Conservation (phyloP, 352 stramenopile species). For the Pythium dissotocum region DNA sequence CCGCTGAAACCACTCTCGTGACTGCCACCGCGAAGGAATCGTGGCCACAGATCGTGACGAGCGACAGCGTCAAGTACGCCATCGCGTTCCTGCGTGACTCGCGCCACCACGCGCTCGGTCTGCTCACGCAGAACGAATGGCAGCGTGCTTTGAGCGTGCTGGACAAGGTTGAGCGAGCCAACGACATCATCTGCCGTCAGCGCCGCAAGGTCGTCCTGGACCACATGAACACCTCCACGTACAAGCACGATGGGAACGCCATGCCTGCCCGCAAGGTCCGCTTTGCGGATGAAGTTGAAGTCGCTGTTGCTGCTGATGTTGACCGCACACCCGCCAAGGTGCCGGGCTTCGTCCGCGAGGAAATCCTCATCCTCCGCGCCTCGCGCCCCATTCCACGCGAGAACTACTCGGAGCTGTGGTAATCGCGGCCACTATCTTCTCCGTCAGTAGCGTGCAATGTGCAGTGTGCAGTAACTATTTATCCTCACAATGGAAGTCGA, state of each 20-base stretch:
- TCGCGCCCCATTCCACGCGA: slow-evolving; percentile 66
- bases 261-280: slow-evolving; percentile 38
- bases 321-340: slow-evolving; percentile 64
- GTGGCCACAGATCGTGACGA: slow-evolving; percentile 50
- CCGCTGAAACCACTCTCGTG: slow-evolving; percentile 14
- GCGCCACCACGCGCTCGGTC: slow-evolving; percentile 61
- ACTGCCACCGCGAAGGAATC: slow-evolving; percentile 18
- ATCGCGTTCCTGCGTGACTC: slow-evolving; percentile 80
- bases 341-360: slow-evolving; percentile 63
- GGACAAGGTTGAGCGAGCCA: slow-evolving; percentile 81
- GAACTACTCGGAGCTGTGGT: slow-evolving; percentile 82
- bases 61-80: slow-evolving; percentile 61
- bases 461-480: not conserved
- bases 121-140: slow-evolving; percentile 77
- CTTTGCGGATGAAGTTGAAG: slow-evolving; percentile 42
- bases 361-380: slow-evolving; percentile 79
- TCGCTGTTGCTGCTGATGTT: slow-evolving; percentile 33
- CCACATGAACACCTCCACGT: slow-evolving; percentile 47
- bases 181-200: slow-evolving; percentile 74
- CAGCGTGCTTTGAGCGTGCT: slow-evolving; percentile 69
- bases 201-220: slow-evolving; percentile 60
- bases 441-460: not conserved
- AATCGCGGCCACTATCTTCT: not conserved
- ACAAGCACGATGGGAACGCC: slow-evolving; percentile 25
- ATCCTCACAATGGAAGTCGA: not conserved